These are phyloP conservation scores for Fusarium sp. DNA, from an alignment of 2,329 filamentous ascomycete genomes.

Conservation along the genomic window DNA sequence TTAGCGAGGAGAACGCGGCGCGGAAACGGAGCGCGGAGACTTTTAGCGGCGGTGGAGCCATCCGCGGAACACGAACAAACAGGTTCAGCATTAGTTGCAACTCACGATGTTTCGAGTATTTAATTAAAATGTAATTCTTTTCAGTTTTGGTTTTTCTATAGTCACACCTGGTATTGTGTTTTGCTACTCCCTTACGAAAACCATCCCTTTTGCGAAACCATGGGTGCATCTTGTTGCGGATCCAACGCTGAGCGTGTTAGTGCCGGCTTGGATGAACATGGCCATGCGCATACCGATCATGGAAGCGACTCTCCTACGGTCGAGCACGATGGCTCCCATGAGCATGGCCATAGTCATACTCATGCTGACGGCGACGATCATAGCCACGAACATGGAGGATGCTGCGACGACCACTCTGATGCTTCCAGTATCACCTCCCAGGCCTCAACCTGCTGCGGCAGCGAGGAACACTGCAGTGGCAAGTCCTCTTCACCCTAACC, in stretches of 20 bases:
- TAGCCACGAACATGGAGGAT: background rate
- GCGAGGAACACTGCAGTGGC: conserved; percentile 9
- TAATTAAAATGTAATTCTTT: background rate
- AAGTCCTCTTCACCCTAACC: rapidly evolving
- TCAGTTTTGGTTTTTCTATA: rapidly evolving
- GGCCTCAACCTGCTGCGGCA: conserved; percentile 1
- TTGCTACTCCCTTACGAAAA: rapidly evolving
- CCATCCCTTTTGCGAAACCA: background rate
- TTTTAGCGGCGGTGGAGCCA: background rate
- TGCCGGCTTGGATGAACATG: background rate
- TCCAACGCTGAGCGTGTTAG: background rate
- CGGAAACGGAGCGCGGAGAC: conserved; percentile 15
- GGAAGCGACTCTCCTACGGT: rapidly evolving
- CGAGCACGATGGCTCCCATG: rapidly evolving
- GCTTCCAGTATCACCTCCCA: background rate
- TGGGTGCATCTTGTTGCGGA: conserved; percentile 10
- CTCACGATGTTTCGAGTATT: background rate
- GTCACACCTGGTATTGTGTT: rapidly evolving
- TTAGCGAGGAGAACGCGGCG: background rate
- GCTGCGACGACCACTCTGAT: background rate
- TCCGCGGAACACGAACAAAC: background rate
- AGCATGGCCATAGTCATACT: rapidly evolving
- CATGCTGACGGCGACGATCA: rapidly evolving
- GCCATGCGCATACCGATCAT: rapidly evolving
- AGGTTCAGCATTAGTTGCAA: background rate